Percentiles rank a stretch among this genome's conserved stretches.
Evolutionary conservation across 345 rosid genomes (phyloP).

Genomic region (Excoecaria agallocha): DNA sequence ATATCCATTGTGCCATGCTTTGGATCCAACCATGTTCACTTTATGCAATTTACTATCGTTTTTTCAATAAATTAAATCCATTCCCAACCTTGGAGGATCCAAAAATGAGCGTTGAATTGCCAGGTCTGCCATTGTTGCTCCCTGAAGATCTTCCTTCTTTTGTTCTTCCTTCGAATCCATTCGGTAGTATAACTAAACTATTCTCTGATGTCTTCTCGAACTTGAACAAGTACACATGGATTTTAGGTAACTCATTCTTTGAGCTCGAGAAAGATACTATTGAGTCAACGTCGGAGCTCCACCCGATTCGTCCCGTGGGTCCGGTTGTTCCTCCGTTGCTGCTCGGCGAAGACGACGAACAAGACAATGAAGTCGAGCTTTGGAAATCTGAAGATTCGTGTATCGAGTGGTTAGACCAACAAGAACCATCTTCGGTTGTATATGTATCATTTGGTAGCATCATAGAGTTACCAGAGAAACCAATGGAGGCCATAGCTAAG

Average conservation of each 20-base stretch:
- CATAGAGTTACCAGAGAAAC: slow-evolving; percentile 21
- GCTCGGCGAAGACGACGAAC: slow-evolving; percentile 27
- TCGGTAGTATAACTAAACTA: slow-evolving; percentile 17
- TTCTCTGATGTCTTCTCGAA: slow-evolving; percentile 26
- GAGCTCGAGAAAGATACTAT: slow-evolving; percentile 45
- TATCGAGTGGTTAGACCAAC: slow-evolving; percentile 43
- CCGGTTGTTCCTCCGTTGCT: slow-evolving; percentile 48
- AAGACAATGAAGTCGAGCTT: slow-evolving; percentile 30
- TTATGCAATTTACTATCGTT: slow-evolving; percentile 40
- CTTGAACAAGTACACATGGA: slow-evolving; percentile 37
- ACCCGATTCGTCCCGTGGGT: slow-evolving; percentile 42
- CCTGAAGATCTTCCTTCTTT: slow-evolving; percentile 48
- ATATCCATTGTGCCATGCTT: slow-evolving; percentile 45
- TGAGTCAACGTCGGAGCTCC: slow-evolving; percentile 37
- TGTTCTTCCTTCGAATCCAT: slow-evolving; percentile 38
- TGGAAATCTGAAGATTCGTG: slow-evolving; percentile 42
- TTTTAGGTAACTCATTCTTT: slow-evolving; percentile 44
- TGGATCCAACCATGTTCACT: slow-evolving; percentile 59
- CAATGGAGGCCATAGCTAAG: slow-evolving; percentile 37
- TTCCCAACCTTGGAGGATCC: slow-evolving; percentile 38
- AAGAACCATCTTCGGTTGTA: slow-evolving; percentile 33
- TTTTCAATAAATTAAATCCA: slow-evolving; percentile 28
- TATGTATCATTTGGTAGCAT: slow-evolving; percentile 56
- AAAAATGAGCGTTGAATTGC: slow-evolving; percentile 26
- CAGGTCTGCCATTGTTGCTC: slow-evolving; percentile 42